Percentiles rank a stretch among this genome's conserved stretches.
phyloP scores from a whole-genome alignment of 192 early-diverging fungal species.

The Geranomyces michiganensis region DNA sequence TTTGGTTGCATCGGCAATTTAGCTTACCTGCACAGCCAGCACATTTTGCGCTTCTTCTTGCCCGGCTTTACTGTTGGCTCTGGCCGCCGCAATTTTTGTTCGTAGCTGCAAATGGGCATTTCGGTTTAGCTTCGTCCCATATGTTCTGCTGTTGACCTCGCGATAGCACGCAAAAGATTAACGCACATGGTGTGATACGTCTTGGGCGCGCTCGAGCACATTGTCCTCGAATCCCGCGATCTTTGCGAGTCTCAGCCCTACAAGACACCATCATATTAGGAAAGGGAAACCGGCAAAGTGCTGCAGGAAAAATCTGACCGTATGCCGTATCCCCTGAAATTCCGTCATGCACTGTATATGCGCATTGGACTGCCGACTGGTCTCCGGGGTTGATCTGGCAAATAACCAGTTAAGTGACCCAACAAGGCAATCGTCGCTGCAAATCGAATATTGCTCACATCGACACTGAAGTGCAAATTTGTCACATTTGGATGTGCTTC shows the following conservation, averaged over 20 bases:
- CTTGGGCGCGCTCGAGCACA: constrained; percentile 36
- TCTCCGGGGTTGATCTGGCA: constrained; percentile 17
- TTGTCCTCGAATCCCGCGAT: constrained; percentile 36
- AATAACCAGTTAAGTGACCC: no score
- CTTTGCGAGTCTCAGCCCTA: constrained; percentile 53
- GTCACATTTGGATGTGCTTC: constrained; percentile 61
- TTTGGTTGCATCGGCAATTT: not conserved
- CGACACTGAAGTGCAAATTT: constrained; percentile 59
- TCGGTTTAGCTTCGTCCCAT: no score
- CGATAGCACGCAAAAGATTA: no score
- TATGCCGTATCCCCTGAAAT: constrained; percentile 50
- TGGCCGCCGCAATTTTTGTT: not conserved
- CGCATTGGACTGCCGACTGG: constrained; percentile 41
- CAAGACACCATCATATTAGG: no score
- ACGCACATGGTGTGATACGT: constrained; percentile 31
- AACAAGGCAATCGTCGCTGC: not conserved
- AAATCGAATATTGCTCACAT: constrained; percentile 26
- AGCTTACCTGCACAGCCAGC: not conserved
- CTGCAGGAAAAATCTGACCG: no score
- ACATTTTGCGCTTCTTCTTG: constrained; percentile 1
- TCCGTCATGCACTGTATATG: constrained; percentile 53
- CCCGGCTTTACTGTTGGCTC: not conserved
- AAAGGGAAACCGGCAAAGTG: no score
- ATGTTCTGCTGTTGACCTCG: not conserved
- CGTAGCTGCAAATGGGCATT: not conserved